Evolutionary conservation across 2,329 filamentous ascomycete genomes (phyloP).

Genomic region (Reticulascus tulasneorum): DNA sequence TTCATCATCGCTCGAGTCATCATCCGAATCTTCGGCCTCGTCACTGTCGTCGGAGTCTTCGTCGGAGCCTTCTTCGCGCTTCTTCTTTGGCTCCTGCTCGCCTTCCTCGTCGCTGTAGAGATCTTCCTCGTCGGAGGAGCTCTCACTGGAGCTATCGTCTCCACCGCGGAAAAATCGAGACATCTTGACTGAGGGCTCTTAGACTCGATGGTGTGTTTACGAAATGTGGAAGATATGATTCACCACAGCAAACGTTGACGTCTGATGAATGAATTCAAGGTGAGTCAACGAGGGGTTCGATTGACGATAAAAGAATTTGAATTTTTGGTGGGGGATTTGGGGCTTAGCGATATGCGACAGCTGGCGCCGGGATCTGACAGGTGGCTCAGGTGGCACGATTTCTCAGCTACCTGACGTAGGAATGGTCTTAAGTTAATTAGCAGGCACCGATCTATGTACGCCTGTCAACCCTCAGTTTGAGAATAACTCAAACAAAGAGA

Average conservation of each 20-base stretch:
- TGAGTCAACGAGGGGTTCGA: slow-evolving; percentile 11
- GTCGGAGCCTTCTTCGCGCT: slow-evolving; percentile 41
- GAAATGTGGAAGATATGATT: too few species aligned
- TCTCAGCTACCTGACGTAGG: neutral
- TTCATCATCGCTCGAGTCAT: slow-evolving; percentile 59
- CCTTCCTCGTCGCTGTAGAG: slow-evolving; percentile 80
- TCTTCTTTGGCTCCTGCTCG: slow-evolving; percentile 52
- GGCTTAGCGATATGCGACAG: slow-evolving; percentile 13
- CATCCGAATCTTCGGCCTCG: slow-evolving; percentile 43
- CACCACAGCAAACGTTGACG: too few species aligned
- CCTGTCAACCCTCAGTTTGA: too few species aligned
- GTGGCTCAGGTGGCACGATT: neutral
- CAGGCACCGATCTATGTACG: too few species aligned
- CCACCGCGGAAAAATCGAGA: slow-evolving; percentile 97
- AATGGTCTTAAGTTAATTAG: too few species aligned
- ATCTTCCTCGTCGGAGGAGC: slow-evolving; percentile 93
- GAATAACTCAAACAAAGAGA: too few species aligned
- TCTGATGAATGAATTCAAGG: too few species aligned
- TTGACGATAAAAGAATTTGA: slow-evolving; percentile 9
- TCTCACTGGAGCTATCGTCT: slow-evolving; percentile 90
- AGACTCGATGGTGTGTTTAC: too few species aligned
- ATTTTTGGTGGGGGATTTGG: slow-evolving; percentile 14
- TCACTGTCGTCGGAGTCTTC: slow-evolving; percentile 50
- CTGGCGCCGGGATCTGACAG: slow-evolving; percentile 3
- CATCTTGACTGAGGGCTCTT: slow-evolving; percentile 53